A percentile compares a stretch with the other conserved stretches of the same genome.
These are phyloP conservation scores for Monilinia fructicola DNA, from an alignment of 2,329 filamentous ascomycete species.

Conservation along the genomic window DNA sequence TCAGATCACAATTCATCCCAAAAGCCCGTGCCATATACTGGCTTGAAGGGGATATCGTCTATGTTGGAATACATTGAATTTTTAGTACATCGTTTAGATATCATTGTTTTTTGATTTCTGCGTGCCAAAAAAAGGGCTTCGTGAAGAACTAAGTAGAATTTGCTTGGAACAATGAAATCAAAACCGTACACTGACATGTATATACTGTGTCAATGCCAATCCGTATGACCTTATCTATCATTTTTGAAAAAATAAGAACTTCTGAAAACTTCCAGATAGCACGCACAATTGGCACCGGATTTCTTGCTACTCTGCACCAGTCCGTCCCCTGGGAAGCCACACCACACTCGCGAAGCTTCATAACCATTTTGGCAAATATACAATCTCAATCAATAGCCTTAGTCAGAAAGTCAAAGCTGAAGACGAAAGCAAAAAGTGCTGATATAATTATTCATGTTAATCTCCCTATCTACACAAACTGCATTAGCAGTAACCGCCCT, in stretches of 20 bases:
- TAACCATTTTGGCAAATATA: no score
- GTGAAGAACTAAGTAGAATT: no score
- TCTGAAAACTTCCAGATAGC: no score
- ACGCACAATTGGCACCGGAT: no score
- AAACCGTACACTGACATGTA: neutral
- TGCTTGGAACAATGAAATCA: no score
- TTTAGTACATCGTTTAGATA: no score
- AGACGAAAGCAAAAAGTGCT: conserved; percentile 3
- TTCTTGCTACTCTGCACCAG: neutral
- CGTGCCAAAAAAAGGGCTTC: no score
- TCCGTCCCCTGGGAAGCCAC: neutral
- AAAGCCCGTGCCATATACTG: neutral
- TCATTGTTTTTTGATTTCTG: no score
- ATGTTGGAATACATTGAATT: no score
- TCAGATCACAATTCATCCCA: neutral
- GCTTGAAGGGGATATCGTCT: neutral
- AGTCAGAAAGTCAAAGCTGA: neutral
- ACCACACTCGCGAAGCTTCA: conserved; percentile 1
- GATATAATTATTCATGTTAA: conserved; percentile 22
- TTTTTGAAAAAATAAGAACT: no score
- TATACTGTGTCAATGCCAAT: neutral
- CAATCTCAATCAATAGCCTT: neutral
- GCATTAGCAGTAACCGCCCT: conserved; percentile 21
- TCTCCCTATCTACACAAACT: conserved; percentile 22
- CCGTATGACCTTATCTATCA: no score